Percentiles rank a stretch among this genome's conserved stretches.
Conservation (phyloP, 2,329 filamentous ascomycete genomes). For the Calonectria hongkongensis region DNA sequence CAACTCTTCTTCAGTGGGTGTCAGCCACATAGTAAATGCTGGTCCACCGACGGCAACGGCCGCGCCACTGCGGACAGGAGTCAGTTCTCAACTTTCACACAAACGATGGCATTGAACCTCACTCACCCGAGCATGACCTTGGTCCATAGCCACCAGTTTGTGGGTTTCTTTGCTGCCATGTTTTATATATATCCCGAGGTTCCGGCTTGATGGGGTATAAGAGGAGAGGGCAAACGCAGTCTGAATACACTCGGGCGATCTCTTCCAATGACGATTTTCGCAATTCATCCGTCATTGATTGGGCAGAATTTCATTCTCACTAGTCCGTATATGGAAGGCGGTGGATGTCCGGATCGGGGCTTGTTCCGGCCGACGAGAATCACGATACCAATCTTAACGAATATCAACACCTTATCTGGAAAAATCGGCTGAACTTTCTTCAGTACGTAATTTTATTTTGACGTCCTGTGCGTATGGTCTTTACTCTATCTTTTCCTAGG, state of each 20-base stretch:
- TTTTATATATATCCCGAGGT: background rate
- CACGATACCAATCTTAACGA: background rate
- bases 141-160: constrained; percentile 75
- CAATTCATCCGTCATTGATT: constrained; percentile 57
- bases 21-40: constrained; percentile 85
- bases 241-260: constrained; percentile 31
- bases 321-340: constrained; percentile 48
- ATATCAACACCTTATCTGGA: background rate
- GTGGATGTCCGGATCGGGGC: constrained; percentile 42
- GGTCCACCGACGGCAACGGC: constrained; percentile 88
- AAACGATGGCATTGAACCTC: constrained; percentile 37
- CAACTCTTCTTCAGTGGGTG: constrained; percentile 92
- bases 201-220: background rate
- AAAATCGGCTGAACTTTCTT: background rate
- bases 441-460: background rate
- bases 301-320: constrained; percentile 50
- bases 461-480: too few relatives aligned
- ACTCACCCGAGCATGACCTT: constrained; percentile 85
- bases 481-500: background rate
- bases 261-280: constrained; percentile 56
- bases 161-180: constrained; percentile 66
- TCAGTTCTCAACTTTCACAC: constrained; percentile 39
- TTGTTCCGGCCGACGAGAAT: constrained; percentile 38
- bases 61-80: constrained; percentile 74
- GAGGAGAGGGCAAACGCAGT: constrained; percentile 17